Evolutionary conservation across 2,329 filamentous ascomycete genomes (phyloP).

Genomic region (Aspergillus ruber): DNA sequence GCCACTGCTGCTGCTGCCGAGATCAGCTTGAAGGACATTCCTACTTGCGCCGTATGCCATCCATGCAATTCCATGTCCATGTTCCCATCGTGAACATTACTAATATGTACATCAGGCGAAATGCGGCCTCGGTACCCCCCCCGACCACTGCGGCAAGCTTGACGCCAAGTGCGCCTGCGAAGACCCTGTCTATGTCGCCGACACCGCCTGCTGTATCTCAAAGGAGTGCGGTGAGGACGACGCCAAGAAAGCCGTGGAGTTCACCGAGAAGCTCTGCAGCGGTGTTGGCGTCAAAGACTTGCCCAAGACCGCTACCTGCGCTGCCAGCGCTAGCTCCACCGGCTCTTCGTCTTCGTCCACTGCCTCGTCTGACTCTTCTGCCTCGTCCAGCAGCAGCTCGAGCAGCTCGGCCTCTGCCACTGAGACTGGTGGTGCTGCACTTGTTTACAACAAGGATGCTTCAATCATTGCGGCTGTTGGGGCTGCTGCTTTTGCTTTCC

Average conservation of each 20-base stretch:
- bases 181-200: conserved; percentile 39
- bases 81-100: conserved; percentile 4
- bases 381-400: conserved; percentile 7
- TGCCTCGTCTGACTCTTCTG: conserved; percentile 1
- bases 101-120: conserved; percentile 18
- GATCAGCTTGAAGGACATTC: conserved; percentile 35
- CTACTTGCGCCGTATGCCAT: conserved; percentile 50
- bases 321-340: conserved; percentile 8
- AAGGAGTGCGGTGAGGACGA: conserved; percentile 27
- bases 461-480: conserved; percentile 24
- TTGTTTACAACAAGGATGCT: conserved; percentile 17
- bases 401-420: conserved; percentile 20
- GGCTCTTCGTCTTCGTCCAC: conserved; percentile 2
- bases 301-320: conserved; percentile 26
- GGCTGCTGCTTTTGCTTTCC: conserved; percentile 24
- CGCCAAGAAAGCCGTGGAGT: conserved; percentile 18
- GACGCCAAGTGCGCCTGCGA: conserved; percentile 48
- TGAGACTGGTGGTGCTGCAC: conserved; percentile 13
- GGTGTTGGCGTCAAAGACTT: conserved; percentile 31
- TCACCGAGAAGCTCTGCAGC: conserved; percentile 33
- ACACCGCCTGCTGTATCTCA: conserved; percentile 47
- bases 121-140: conserved; percentile 39
- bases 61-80: conserved; percentile 12
- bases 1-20: conserved; percentile 43
- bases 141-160: conserved; percentile 31